Evolutionary conservation across 371 early-diverging fungal species (phyloP), one percentile per base, ranked within the genome.

Genomic region (Mortierella sp.): DNA sequence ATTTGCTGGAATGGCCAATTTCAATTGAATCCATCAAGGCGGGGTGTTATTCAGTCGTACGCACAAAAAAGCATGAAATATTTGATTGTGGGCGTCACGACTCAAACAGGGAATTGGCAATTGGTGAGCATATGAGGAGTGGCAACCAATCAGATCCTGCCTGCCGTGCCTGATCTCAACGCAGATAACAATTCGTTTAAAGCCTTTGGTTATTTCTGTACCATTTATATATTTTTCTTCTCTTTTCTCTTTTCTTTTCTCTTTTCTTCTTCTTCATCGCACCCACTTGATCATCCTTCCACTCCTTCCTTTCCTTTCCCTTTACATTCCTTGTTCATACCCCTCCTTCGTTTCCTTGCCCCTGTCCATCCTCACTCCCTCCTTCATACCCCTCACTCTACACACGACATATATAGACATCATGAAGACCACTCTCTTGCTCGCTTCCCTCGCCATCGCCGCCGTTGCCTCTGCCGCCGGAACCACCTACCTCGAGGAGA

Each of bases 401-500:
- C 64, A 37, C 65, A 45, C 19, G 34, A 29, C n/a, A 61, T 34
- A 45, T 11, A 64, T n/a, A 68, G n/a, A 75, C 64, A 86, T 66
- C 65, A 91, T 91, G 92, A 91, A 90, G 87, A 73, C 90, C 68
- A 87, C 86, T 68, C 88, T 90, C 43, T 80, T 91, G 74, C 87
- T 90, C 76, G 88, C 89, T 79, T 79, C 92, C 41, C 83, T 94
- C 63, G 92, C 92, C 70, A 87, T 93, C 74, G 87, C 92, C 70
- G 86, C 93, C 48, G 85, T 94, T 44, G 91, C 90, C 66, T 89
- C 94, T 70, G 92, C 92, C 75, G 87, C 84, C 53, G 94, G 91
- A 69, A 90, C 94, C 83, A 92, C 95, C 70, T 97, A 93, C 91
- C 92, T 95, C 73, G 91, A 96, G 86, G 97, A 97, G 87, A 93